Conservation (phyloP, 148 eudicot genomes). For the Simmondsia chinensis region DNA sequence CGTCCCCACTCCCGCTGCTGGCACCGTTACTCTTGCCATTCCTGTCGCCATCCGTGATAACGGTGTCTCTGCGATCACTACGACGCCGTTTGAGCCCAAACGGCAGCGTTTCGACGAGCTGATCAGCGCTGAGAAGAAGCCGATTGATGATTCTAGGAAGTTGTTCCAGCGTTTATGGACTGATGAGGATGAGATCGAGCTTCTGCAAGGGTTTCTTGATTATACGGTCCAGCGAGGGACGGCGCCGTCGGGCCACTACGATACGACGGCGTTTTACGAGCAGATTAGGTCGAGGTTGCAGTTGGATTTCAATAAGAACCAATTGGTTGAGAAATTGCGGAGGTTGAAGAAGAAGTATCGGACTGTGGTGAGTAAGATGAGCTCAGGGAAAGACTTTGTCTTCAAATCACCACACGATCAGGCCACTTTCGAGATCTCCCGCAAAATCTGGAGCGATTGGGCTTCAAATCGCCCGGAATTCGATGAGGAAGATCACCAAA, state of each 20-base stretch:
- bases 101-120: conserved; percentile 16
- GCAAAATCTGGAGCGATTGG: conserved; percentile 65
- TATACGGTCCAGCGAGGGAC: conserved; percentile 46
- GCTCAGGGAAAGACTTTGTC: conserved; percentile 58
- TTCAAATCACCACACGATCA: conserved; percentile 89
- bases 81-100: conserved; percentile 13
- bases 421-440: conserved; percentile 69
- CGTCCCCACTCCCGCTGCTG: conserved; percentile 11
- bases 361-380: conserved; percentile 42
- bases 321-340: conserved; percentile 80
- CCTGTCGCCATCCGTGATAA: conserved; percentile 3
- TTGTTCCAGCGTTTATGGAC: conserved; percentile 85
- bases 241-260: conserved; percentile 44
- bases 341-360: conserved; percentile 91
- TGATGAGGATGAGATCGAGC: conserved; percentile 95
- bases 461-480: conserved; percentile 18
- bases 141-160: conserved; percentile 57
- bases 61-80: conserved; percentile 1
- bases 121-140: conserved; percentile 26
- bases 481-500: conserved; percentile 48
- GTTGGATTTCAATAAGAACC: conserved; percentile 83
- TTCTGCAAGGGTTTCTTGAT: conserved; percentile 66
- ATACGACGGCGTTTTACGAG: conserved; percentile 87
- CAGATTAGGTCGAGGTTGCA: conserved; percentile 77
- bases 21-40: conserved; percentile 10